Evolutionary conservation across 202 grass and related monocot species (phyloP).

Genomic region (Digitaria exilis): DNA sequence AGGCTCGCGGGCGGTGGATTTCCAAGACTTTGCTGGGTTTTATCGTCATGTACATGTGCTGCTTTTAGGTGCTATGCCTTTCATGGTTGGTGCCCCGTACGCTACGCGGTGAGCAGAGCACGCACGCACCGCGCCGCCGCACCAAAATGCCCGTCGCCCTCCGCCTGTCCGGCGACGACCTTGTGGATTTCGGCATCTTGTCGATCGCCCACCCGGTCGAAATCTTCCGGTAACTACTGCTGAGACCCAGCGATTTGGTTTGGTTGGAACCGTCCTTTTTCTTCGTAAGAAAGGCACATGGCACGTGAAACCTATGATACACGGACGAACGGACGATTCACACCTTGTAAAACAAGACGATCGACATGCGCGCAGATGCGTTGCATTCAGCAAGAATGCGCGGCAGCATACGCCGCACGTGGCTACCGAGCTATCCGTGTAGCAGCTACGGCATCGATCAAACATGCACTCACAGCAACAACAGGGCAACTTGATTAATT

Average conservation of each 20-base stretch:
- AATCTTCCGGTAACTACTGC: no score
- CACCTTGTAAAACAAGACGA: background rate
- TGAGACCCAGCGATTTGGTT: no score
- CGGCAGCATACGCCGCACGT: background rate
- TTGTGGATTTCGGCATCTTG: no score
- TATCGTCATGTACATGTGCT: no score
- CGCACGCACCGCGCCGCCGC: no score
- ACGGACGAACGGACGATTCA: no score
- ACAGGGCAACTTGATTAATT: no score
- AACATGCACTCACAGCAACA: background rate
- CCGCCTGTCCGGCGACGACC: background rate
- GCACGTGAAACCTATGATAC: background rate
- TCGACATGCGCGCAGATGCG: background rate
- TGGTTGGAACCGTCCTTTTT: no score
- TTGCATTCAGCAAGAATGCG: background rate
- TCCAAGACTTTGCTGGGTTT: background rate
- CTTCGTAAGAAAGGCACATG: background rate
- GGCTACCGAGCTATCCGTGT: no score
- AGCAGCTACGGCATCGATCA: background rate
- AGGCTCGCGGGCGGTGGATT: no score
- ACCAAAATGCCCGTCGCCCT: background rate
- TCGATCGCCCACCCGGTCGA: no score
- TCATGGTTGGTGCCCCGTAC: background rate
- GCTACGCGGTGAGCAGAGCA: background rate
- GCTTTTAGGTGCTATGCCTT: no score